Base-by-base conservation (phyloP, 2,329 filamentous ascomycete genomes). In the Trichoderma citrinoviride region DNA sequence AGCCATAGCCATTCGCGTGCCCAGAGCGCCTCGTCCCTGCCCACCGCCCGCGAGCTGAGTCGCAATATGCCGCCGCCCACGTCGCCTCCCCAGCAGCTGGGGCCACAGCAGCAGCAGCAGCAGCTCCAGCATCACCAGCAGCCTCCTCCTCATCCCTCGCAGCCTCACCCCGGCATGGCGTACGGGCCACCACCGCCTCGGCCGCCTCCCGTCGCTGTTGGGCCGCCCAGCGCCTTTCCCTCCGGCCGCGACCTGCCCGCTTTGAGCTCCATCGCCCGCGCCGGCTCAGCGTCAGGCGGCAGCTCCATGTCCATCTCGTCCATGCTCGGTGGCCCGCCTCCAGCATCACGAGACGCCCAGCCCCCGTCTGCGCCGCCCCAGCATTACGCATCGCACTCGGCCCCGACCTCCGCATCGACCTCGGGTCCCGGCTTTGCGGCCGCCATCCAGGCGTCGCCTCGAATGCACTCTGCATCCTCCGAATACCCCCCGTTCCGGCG, bases 401-500 rank as follows among this genome's bases (percentile, higher is more conserved):
- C 72, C 63, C 76, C 65, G 57, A 79, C 69, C 49, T 75, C 80
- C 17, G 79, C 69, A 49, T 75, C 80, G 17, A 75, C 74, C 14
- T 77, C 82, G 1, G 73, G 77, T 14, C 77, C 82, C 1, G 73
- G 77, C 14, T 86, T 81, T 71, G 78, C 79, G 53, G 73, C 80
- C 17, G 72, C 82, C 1, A 73, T 85, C 2, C 84, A 86, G 66
- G 82, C 82, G 2, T 87, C 85, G 15, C 85, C 85, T 3, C 78
- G 82, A 46, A 82, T 87, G 78, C 82, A 81, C 65, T 80, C 81
- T 27, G 77, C 82, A 2, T 79, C 82, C 0, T 76, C 85, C 66
- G 88, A 90, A 19, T 89, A 90, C 67, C 79, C 78, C 58, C 81
- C 83, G 5, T 89, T 85, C 73, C 83, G 88, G 67, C 82, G 89